Conservation (phyloP, 2,329 filamentous ascomycete genomes). For the Xylariaceae sp. region DNA sequence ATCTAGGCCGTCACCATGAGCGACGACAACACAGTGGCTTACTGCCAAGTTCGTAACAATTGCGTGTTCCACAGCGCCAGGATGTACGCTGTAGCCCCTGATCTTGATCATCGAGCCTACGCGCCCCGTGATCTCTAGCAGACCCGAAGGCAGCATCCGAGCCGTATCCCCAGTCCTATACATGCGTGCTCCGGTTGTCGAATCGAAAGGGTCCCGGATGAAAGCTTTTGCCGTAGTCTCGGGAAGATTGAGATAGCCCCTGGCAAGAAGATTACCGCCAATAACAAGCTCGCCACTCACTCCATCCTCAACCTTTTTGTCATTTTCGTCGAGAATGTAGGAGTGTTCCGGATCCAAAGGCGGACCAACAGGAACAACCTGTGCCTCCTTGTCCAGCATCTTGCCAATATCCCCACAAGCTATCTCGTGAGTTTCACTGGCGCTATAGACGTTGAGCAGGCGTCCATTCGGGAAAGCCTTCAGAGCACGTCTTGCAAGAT, state of each 20-base stretch:
- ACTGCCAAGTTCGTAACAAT: constrained; percentile 68
- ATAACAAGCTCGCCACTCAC: constrained; percentile 70
- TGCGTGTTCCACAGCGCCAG: constrained; percentile 70
- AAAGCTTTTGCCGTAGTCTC: constrained; percentile 74
- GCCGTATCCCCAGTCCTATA: constrained; percentile 73
- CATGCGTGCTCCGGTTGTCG: constrained; percentile 60
- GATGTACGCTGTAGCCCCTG: constrained; percentile 73
- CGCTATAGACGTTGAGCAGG: constrained; percentile 76
- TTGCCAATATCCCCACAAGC: constrained; percentile 71
- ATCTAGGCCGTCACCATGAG: constrained; percentile 73
- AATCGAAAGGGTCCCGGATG: constrained; percentile 59
- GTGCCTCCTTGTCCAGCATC: constrained; percentile 59
- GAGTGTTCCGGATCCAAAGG: constrained; percentile 64
- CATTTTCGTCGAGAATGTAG: constrained; percentile 69
- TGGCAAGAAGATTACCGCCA: constrained; percentile 68
- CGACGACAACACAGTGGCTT: constrained; percentile 65
- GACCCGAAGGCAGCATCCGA: constrained; percentile 60
- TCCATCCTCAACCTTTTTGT: constrained; percentile 59
- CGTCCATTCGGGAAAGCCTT: constrained; percentile 65
- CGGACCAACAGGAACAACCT: constrained; percentile 70
- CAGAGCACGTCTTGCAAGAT: constrained; percentile 65
- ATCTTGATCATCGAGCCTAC: constrained; percentile 80
- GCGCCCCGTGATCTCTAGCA: constrained; percentile 71
- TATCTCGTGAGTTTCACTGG: constrained; percentile 77
- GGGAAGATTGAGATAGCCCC: constrained; percentile 75